Evolutionary conservation across 345 rosid genomes (phyloP), one percentile per base, ranked within the genome.

Genomic region (Alliaria petiolata): DNA sequence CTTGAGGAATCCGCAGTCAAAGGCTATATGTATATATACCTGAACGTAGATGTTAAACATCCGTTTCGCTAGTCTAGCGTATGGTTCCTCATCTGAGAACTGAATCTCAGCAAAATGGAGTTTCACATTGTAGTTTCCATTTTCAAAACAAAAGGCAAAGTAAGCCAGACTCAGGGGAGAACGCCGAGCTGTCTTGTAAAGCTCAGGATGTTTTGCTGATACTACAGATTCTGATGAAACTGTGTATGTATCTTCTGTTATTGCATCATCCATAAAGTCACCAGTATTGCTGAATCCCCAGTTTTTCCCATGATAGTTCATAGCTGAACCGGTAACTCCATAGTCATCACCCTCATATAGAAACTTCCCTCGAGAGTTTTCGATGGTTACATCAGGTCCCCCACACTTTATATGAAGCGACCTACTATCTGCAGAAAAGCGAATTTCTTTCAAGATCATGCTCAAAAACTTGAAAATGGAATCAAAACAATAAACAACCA

Each of bases 101-200:
- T 74, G 76, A 65, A 87, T 87, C 85, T 89, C 92, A 0, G 88
- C 81, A 63, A 89, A 89, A 70, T 57, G 87, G 28, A 91, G 95
- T 42, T 39, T 83, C 25, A 91, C 89, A 6, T 76, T 80, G 83
- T 89, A 91, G 26, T 51, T 86, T 54, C 87, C 89, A 57, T 82
- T 86, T 42, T 53, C 61, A 34, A 89, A 74, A 76, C 97, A 91
- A 61, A 82, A 81, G 1, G 76, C 87, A 59, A 76, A 81, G 76
- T 87, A 91, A 31, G 89, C 85, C 36, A 89, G 82, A 9, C 84
- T 82, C 51, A 83, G 39, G 35, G 96, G 90, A 67, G 93, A 72
- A 38, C 80, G 79, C 3, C 96, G 85, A 11, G 93, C 93, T 5
- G 43, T 79, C 17, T 34, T 69, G 8, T 90, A 82, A 19, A 85